These are phyloP conservation scores for Colletotrichum ledebouriae DNA, from an alignment of 2,329 filamentous ascomycete species.

Conservation along the genomic window DNA sequence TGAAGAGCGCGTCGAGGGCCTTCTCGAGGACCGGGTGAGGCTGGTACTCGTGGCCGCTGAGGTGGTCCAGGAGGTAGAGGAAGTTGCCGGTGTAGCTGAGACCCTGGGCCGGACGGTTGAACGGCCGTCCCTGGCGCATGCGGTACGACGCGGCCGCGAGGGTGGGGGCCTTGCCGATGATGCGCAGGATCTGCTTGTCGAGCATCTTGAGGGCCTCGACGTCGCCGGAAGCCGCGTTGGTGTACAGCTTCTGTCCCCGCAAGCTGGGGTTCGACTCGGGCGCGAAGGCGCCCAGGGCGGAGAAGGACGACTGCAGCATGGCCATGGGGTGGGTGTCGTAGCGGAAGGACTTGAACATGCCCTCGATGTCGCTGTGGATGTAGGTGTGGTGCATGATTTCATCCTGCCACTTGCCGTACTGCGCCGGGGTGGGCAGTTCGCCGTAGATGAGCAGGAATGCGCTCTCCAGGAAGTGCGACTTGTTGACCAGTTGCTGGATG, in stretches of 20 bases:
- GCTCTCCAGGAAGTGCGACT: slow-evolving; percentile 63
- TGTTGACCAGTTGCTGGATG: slow-evolving; percentile 64
- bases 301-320: slow-evolving; percentile 64
- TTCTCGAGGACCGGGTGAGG: slow-evolving; percentile 64
- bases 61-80: slow-evolving; percentile 66
- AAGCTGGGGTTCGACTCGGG: slow-evolving; percentile 65
- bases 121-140: slow-evolving; percentile 64
- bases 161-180: slow-evolving; percentile 65
- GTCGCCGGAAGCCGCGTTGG: slow-evolving; percentile 58
- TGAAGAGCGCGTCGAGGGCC: slow-evolving; percentile 66
- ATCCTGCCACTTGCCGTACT: slow-evolving; percentile 58
- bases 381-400: slow-evolving; percentile 66
- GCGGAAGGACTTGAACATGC: slow-evolving; percentile 64
- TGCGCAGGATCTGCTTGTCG: slow-evolving; percentile 66
- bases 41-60: slow-evolving; percentile 60
- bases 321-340: slow-evolving; percentile 67
- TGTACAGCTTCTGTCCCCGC: slow-evolving; percentile 64
- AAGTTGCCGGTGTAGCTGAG: slow-evolving; percentile 69
- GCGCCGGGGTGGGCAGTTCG: slow-evolving; percentile 59
- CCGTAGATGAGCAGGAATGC: slow-evolving; percentile 66
- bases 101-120: slow-evolving; percentile 62
- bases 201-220: slow-evolving; percentile 57
- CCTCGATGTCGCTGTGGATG: slow-evolving; percentile 63
- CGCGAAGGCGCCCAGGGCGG: slow-evolving; percentile 63
- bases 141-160: slow-evolving; percentile 65